Conservation (phyloP, 768 basidiomycete genomes). For the Boletus rubropictus region DNA sequence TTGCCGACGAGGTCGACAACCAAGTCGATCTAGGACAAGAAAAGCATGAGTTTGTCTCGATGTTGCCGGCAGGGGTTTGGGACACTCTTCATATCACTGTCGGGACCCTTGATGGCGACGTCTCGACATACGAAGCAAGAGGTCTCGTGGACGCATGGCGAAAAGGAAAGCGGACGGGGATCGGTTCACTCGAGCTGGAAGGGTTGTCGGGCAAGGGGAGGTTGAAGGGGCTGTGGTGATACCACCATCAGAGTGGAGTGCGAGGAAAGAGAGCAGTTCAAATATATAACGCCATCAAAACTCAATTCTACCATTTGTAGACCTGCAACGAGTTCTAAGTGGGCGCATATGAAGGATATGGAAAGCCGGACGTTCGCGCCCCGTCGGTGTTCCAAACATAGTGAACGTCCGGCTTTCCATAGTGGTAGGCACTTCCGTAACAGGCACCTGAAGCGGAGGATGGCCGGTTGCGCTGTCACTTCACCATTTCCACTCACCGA, state of each 20-base stretch:
- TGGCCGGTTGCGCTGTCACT: neutral
- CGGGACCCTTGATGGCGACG: conserved; percentile 52
- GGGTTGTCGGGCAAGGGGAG: conserved; percentile 28
- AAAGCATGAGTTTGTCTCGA: conserved; percentile 42
- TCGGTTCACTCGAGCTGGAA: conserved; percentile 27
- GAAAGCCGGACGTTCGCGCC: too few species aligned
- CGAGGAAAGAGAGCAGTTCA: too few species aligned
- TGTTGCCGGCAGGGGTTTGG: conserved; percentile 43
- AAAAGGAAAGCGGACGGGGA: conserved; percentile 27
- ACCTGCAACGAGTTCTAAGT: too few species aligned
- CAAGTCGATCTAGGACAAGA: conserved; percentile 30
- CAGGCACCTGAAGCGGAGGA: too few species aligned
- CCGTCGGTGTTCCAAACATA: too few species aligned
- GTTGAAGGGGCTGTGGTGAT: conserved; percentile 22
- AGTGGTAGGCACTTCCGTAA: too few species aligned
- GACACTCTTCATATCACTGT: conserved; percentile 78
- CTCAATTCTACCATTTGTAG: too few species aligned
- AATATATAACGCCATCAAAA: too few species aligned
- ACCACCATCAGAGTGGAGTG: conserved; percentile 1
- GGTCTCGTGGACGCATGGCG: conserved; percentile 54
- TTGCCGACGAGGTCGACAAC: conserved; percentile 30
- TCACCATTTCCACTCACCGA: neutral
- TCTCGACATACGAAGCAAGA: conserved; percentile 67
- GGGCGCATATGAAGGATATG: too few species aligned
- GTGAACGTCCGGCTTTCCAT: too few species aligned